Conservation (phyloP, 495 filamentous ascomycete species). For the Penicillium salamii region DNA sequence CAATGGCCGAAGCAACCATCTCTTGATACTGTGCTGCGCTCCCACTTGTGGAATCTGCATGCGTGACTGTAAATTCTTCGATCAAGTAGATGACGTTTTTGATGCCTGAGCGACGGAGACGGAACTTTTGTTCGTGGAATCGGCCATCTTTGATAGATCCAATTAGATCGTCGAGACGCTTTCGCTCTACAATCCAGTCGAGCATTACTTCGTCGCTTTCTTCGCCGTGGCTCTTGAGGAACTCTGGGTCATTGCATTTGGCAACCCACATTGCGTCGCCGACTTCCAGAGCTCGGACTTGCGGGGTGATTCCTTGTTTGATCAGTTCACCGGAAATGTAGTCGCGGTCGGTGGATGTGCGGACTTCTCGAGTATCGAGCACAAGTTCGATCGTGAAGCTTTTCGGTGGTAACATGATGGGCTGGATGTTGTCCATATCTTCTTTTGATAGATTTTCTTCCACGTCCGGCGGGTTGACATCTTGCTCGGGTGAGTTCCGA, state of each 20-base stretch:
- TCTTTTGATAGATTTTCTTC: constrained; percentile 6
- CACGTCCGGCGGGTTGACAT: background rate
- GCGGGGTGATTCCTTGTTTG: constrained; percentile 62
- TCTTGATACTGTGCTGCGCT: constrained; percentile 56
- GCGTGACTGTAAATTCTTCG: constrained; percentile 63
- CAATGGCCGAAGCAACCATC: constrained; percentile 69
- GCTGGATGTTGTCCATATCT: constrained; percentile 22
- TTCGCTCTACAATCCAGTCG: constrained; percentile 81
- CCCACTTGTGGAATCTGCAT: constrained; percentile 26
- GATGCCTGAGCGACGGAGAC: constrained; percentile 66
- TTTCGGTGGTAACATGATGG: constrained; percentile 59
- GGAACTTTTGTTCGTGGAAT: constrained; percentile 85
- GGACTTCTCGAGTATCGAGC: constrained; percentile 75
- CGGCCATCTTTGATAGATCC: constrained; percentile 78
- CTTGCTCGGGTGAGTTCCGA: background rate
- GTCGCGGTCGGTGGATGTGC: constrained; percentile 71
- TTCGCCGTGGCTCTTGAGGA: constrained; percentile 53
- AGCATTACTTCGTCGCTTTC: constrained; percentile 75
- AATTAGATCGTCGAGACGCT: constrained; percentile 77
- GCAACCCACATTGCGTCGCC: constrained; percentile 84
- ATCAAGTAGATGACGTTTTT: constrained; percentile 79
- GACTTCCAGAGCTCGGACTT: constrained; percentile 66
- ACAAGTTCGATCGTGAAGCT: constrained; percentile 72
- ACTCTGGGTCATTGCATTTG: constrained; percentile 57
- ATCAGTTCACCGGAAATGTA: constrained; percentile 72